Evolutionary conservation across 768 basidiomycete genomes (phyloP), one percentile per base, ranked within the genome.

Genomic region (Melanogaster broomeanus): DNA sequence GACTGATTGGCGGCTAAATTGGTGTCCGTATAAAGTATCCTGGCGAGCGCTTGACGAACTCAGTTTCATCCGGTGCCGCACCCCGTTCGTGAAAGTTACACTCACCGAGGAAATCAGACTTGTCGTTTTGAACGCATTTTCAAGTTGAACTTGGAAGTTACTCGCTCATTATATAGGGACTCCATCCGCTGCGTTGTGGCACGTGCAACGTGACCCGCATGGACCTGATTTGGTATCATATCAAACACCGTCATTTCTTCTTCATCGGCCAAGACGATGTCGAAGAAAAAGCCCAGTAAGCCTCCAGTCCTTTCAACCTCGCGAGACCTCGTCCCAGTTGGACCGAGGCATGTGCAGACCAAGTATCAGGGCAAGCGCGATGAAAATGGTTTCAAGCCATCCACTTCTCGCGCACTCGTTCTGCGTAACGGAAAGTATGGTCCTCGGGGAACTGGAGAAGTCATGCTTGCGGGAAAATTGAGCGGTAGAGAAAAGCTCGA

Each of bases 401-500:
- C 84, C 2, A 90, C 89, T 1, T 74, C 79, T n/a, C 82, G 85
- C 38, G 89, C 90, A 24, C 76, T 91, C 48, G 66, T 90, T 49
- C 69, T 91, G 56, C 80, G 90, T 56, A 87, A 89, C 61, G 86
- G 85, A 37, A 90, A 89, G 62, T 70, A 85, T 68, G 89, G 87
- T 12, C 76, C 86, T 25, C 77, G 77, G 47, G 88, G 89, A 37
- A 82, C 82, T 6, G 88, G 88, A 16, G 88, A 90, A 67, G 18
- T 90, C 40, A 65, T 84, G 42, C 67, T 79, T 41, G 72, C 75
- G 47, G 78, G 72, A 22, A 87, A 77, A 62, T 79, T 89, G 55
- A 83, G 78, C 43, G 90, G 90, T 1, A 78, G 87, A 61, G 90
- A 91, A 68, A 91, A 91, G 61, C 74, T 93, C 27, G 88, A 90